A percentile compares a stretch with the other conserved stretches of the same genome.
Conservation (phyloP, 169 alveolate genomes). For the Prorocentrum cordatum region DNA sequence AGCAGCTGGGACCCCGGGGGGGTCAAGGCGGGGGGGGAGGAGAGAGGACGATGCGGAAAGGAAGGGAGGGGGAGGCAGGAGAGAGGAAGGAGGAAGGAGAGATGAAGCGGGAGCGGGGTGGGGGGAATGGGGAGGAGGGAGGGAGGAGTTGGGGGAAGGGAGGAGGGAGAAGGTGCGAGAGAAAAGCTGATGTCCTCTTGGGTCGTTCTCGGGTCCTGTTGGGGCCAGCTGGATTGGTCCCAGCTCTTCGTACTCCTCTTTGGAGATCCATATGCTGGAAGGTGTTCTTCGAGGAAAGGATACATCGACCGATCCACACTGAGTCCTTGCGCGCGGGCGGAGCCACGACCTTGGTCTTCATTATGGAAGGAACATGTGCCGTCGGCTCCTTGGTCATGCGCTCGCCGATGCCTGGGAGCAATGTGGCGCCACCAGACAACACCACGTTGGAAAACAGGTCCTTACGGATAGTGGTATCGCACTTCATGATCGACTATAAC, state of each 20-base stretch:
- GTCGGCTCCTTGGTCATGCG: slow-evolving; percentile 92
- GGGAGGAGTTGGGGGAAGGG: no score
- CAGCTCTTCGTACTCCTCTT: slow-evolving; percentile 92
- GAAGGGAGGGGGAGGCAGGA: no score
- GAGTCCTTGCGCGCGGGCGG: slow-evolving; percentile 97
- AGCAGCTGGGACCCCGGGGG: no score
- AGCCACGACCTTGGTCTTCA: slow-evolving; percentile 94
- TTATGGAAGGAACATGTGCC: slow-evolving; percentile 91
- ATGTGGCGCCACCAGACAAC: slow-evolving; percentile 93
- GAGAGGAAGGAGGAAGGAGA: no score
- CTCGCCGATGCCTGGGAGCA: slow-evolving; percentile 94
- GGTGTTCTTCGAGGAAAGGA: slow-evolving; percentile 87
- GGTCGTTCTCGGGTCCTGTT: no score
- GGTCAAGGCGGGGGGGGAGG: no score
- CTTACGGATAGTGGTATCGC: slow-evolving; percentile 95
- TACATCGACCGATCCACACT: slow-evolving; percentile 98
- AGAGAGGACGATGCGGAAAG: no score
- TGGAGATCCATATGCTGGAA: slow-evolving; percentile 95
- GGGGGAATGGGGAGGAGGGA: no score
- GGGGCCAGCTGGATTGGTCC: no score
- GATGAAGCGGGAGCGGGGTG: no score
- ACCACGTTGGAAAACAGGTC: slow-evolving; percentile 78
- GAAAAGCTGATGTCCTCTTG: no score
- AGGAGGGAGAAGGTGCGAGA: no score
- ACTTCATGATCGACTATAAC: slow-evolving; percentile 91